Evolutionary conservation across 768 basidiomycete species (phyloP).

Genomic region (Antrodiella citrinella): DNA sequence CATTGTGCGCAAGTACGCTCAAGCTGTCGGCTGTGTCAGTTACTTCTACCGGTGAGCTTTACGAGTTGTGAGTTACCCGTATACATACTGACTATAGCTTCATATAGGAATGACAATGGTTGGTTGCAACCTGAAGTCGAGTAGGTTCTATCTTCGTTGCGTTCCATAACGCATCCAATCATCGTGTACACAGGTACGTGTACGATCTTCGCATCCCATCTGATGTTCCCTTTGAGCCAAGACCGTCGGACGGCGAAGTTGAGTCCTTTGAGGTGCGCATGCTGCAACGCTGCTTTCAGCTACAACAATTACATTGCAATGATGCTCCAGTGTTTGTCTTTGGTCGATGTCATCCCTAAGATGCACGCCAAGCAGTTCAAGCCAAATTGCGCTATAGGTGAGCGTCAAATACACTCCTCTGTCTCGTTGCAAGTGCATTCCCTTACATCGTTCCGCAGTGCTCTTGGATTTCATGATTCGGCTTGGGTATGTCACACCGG

Average conservation of each 20-base stretch:
- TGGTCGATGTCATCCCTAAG: slow-evolving; percentile 52
- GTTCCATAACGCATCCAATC: neutral
- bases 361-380: slow-evolving; percentile 79
- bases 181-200: slow-evolving; percentile 48
- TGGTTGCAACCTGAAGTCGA: slow-evolving; percentile 88
- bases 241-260: slow-evolving; percentile 87
- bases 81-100: neutral
- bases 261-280: slow-evolving; percentile 77
- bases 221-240: slow-evolving; percentile 48
- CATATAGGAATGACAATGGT: slow-evolving; percentile 27
- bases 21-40: slow-evolving; percentile 60
- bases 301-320: neutral
- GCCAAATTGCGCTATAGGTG: slow-evolving; percentile 83
- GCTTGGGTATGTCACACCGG: slow-evolving; percentile 77
- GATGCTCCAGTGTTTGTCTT: slow-evolving; percentile 48
- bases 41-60: slow-evolving; percentile 69
- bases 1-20: slow-evolving; percentile 53
- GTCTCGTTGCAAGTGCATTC: neutral
- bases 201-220: slow-evolving; percentile 74
- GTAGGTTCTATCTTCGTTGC: slow-evolving; percentile 31
- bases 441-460: slow-evolving; percentile 41
- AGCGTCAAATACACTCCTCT: too few species aligned
- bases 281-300: neutral
- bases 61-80: neutral
- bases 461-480: slow-evolving; percentile 87